phyloP scores from a whole-genome alignment of 176 grass and related monocot genomes.

The Saccharum spontaneum region DNA sequence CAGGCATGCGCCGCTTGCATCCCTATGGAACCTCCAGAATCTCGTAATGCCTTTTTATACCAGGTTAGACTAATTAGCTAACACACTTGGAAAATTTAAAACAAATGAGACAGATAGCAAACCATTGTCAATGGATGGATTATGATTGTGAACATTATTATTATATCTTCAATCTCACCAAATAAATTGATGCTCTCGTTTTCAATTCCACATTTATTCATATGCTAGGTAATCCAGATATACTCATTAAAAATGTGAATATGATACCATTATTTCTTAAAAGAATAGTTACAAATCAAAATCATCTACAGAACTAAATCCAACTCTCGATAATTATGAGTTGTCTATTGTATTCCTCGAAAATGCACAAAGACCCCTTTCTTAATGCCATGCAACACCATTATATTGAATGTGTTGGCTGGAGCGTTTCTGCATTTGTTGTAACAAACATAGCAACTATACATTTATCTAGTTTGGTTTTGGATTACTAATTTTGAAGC shows the following conservation, averaged over 20 bases:
- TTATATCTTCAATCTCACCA: neutral
- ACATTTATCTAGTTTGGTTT: conserved; percentile 18
- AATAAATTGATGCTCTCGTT: neutral
- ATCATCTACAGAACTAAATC: neutral
- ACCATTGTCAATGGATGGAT: neutral
- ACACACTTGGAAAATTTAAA: neutral
- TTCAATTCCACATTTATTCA: neutral
- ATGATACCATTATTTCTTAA: neutral
- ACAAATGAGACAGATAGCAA: neutral
- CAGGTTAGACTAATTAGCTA: neutral
- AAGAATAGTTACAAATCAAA: neutral
- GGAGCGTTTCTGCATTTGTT: conserved; percentile 9
- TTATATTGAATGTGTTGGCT: neutral
- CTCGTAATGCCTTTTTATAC: neutral
- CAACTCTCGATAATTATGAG: neutral
- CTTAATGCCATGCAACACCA: neutral
- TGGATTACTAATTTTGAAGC: neutral
- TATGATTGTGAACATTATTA: neutral
- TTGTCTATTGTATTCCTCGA: neutral
- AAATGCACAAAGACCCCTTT: neutral
- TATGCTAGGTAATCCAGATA: neutral
- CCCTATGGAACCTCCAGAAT: neutral
- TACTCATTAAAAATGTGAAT: neutral
- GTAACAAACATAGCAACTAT: neutral
- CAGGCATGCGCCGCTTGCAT: neutral